These are phyloP conservation scores for Scalesia atractyloides DNA, from an alignment of 129 eudicot species.

Conservation along the genomic window DNA sequence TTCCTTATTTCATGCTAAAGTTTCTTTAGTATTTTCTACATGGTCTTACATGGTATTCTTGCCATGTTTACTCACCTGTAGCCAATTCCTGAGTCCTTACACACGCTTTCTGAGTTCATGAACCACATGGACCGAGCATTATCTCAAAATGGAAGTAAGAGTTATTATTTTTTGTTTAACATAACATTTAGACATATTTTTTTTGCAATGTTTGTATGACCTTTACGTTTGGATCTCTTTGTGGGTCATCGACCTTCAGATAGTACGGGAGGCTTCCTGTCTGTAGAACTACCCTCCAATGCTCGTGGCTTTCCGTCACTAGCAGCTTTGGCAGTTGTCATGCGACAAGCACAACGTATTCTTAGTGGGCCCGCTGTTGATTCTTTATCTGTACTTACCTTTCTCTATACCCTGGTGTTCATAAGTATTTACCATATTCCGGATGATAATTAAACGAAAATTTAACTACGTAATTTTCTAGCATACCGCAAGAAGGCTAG, in stretches of 20 bases:
- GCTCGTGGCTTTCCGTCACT: slow-evolving; percentile 63
- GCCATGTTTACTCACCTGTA: slow-evolving; percentile 21
- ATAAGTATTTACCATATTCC: neutral
- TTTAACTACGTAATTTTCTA: slow-evolving; percentile 39
- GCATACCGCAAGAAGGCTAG: slow-evolving; percentile 64
- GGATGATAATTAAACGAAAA: neutral
- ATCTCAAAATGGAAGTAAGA: slow-evolving; percentile 55
- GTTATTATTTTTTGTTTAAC: neutral
- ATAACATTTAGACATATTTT: neutral
- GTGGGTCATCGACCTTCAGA: slow-evolving; percentile 48
- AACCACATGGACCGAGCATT: slow-evolving; percentile 77
- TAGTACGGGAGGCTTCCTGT: slow-evolving; percentile 31
- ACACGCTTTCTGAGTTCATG: slow-evolving; percentile 73
- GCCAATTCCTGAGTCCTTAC: slow-evolving; percentile 92
- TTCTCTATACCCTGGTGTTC: slow-evolving; percentile 14
- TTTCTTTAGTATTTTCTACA: slow-evolving; percentile 1
- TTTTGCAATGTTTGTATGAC: neutral
- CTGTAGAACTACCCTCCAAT: slow-evolving; percentile 53
- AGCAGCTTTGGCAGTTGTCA: slow-evolving; percentile 61
- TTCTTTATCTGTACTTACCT: slow-evolving; percentile 65
- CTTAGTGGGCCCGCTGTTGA: slow-evolving; percentile 56
- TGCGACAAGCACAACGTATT: slow-evolving; percentile 71
- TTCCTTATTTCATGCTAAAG: neutral
- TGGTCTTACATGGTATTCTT: slow-evolving; percentile 8
- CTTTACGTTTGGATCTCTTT: slow-evolving; percentile 25